Percentiles rank a stretch among this genome's conserved stretches.
phyloP scores from a whole-genome alignment of 148 eudicot genomes.

The Salicornia ramosissima region DNA sequence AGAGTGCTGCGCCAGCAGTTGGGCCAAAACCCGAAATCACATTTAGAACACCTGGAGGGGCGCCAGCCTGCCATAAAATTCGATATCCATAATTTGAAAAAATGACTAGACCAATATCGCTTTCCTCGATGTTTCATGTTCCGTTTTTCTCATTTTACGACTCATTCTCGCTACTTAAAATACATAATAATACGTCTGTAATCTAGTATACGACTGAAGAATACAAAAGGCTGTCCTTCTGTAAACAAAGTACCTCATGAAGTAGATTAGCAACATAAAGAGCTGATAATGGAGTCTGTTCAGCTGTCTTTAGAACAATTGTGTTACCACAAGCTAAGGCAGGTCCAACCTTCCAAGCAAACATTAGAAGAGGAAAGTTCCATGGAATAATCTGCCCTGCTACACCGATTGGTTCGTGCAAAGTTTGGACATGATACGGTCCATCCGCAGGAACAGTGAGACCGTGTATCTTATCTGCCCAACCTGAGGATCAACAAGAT shows the following conservation, averaged over 20 bases:
- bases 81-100: too few relatives aligned
- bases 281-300: slow-evolving; percentile 61
- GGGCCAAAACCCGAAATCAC: slow-evolving; percentile 57
- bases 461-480: slow-evolving; percentile 73
- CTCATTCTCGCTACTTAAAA: not conserved
- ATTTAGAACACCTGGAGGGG: slow-evolving; percentile 60
- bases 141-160: not conserved
- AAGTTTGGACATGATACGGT: slow-evolving; percentile 40
- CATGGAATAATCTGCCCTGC: slow-evolving; percentile 65
- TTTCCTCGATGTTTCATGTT: not conserved
- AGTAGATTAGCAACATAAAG: slow-evolving; percentile 48
- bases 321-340: slow-evolving; percentile 62
- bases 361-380: slow-evolving; percentile 69
- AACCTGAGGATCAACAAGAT: slow-evolving; percentile 34
- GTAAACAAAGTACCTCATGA: slow-evolving; percentile 38
- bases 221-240: too few relatives aligned
- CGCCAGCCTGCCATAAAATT: slow-evolving; percentile 44
- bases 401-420: slow-evolving; percentile 64
- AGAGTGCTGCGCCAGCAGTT: slow-evolving; percentile 60
- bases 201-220: too few relatives aligned
- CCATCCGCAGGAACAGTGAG: slow-evolving; percentile 62
- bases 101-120: too few relatives aligned
- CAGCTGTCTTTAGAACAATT: slow-evolving; percentile 53
- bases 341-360: slow-evolving; percentile 64
- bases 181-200: not conserved